Conservation (phyloP, 2,329 filamentous ascomycete species). For the Aspergillus ustus region DNA sequence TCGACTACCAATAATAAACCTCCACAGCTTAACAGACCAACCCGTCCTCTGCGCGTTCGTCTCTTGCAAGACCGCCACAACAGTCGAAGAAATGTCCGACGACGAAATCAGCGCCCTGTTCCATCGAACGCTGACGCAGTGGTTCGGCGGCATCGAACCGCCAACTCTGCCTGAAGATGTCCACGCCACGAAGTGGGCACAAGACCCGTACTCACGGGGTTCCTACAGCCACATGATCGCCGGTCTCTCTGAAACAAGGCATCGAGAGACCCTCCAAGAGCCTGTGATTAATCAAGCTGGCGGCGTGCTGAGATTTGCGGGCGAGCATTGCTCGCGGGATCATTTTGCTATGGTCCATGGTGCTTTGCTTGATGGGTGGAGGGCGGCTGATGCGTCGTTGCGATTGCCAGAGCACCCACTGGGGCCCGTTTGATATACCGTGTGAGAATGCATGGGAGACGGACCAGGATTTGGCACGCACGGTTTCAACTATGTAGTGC, state of each 20-base stretch:
- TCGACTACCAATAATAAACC: background rate
- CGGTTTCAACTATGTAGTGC: too few relatives aligned
- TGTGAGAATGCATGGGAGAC: too few relatives aligned
- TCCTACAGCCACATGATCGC: background rate
- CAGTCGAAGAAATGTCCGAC: background rate
- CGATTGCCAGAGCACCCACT: too few relatives aligned
- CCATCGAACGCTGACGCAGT: background rate
- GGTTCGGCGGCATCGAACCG: background rate
- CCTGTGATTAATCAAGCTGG: background rate
- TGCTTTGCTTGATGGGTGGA: background rate
- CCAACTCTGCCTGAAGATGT: background rate
- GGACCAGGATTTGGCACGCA: too few relatives aligned
- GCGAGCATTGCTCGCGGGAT: background rate
- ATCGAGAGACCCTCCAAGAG: background rate
- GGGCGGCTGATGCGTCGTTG: background rate
- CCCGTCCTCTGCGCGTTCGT: background rate
- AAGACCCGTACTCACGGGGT: background rate
- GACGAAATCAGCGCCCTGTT: background rate
- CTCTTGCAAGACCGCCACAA: background rate
- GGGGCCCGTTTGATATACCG: too few relatives aligned
- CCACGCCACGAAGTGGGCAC: background rate
- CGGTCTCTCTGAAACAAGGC: background rate
- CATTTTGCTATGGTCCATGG: background rate
- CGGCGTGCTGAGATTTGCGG: background rate
- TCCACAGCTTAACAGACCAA: background rate